A percentile compares a stretch with the other conserved stretches of the same genome.
phyloP scores from a whole-genome alignment of 1,139 yeast species.

The Yamadazyma atmosphaerica region DNA sequence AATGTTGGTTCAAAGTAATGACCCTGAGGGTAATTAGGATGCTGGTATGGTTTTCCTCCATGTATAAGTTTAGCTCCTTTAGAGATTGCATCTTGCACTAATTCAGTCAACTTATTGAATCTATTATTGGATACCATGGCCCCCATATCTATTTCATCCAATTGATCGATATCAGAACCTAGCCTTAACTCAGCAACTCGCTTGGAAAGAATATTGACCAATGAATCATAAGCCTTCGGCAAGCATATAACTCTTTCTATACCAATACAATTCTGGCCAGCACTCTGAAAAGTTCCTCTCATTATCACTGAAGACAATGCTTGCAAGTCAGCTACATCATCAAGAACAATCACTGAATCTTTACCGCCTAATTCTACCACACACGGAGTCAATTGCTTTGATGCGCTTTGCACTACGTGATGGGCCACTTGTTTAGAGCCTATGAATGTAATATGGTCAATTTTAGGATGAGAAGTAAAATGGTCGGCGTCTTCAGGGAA shows the following conservation, averaged over 20 bases:
- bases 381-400: conserved; percentile 83
- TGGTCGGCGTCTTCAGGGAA: conserved; percentile 87
- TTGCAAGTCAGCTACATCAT: conserved; percentile 57
- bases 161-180: conserved; percentile 90
- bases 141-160: conserved; percentile 91
- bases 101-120: conserved; percentile 61
- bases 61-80: conserved; percentile 77
- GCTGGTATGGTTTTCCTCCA: conserved; percentile 79
- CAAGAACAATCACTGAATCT: conserved; percentile 84
- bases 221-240: conserved; percentile 60
- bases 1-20: conserved; percentile 90
- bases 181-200: conserved; percentile 65
- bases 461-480: conserved; percentile 78
- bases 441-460: conserved; percentile 87
- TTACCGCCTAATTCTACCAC: conserved; percentile 96
- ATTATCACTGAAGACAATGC: conserved; percentile 77
- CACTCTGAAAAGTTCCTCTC: conserved; percentile 95
- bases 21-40: conserved; percentile 94
- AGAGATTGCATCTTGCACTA: conserved; percentile 70
- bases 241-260: conserved; percentile 88
- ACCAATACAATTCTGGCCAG: conserved; percentile 98
- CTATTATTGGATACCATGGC: conserved; percentile 85
- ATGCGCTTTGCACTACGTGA: conserved; percentile 77
- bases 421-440: conserved; percentile 96
- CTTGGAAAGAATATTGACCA: conserved; percentile 55